Base-by-base conservation (phyloP, 169 alveolate species). In the Perkinsus chesapeaki region DNA sequence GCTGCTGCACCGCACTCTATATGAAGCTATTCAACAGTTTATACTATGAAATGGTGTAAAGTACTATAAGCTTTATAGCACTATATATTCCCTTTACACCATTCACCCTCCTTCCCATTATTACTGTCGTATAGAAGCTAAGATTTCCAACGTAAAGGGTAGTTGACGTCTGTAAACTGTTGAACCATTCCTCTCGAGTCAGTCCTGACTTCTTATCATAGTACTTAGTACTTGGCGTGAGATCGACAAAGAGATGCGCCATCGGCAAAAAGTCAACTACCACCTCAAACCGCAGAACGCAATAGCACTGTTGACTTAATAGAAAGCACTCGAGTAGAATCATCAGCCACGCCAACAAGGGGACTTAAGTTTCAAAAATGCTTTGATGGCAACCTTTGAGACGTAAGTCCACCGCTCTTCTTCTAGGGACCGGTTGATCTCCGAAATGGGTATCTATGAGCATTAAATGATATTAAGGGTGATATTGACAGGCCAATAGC, bases 71-170 rank as follows among this genome's bases (percentile, higher is more conserved):
- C n/a, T n/a, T n/a, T n/a, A n/a, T n/a, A n/a, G n/a, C n/a, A n/a
- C n/a, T n/a, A n/a, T n/a, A n/a, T n/a, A n/a, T n/a, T n/a, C n/a
- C n/a, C n/a, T n/a, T n/a, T n/a, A n/a, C n/a, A n/a, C n/a, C n/a
- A n/a, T n/a, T n/a, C n/a, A n/a, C n/a, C n/a, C n/a, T n/a, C n/a
- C n/a, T n/a, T n/a, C n/a, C n/a, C n/a, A 43, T 16, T 43, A 16
- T 16, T 43, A 43, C 60, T 16, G 60, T 43, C 34, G 95, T 93
- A 82, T 91, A 93, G 92, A 93, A 93, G 82, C 94, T 48, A 34
- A 93, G 91, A 48, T 93, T 93, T n/a, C 95, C 95, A 1, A 93
- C 94, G 72, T 93, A 93, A 34, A 93, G 92, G 39, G 95, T 93
- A n/a, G 94, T 39, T 20, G 95, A 72, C 27, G 91, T 92, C 92